Evolutionary conservation across 805 yeast genomes (phyloP).

Genomic region (Saccharomycopsis malanga): DNA sequence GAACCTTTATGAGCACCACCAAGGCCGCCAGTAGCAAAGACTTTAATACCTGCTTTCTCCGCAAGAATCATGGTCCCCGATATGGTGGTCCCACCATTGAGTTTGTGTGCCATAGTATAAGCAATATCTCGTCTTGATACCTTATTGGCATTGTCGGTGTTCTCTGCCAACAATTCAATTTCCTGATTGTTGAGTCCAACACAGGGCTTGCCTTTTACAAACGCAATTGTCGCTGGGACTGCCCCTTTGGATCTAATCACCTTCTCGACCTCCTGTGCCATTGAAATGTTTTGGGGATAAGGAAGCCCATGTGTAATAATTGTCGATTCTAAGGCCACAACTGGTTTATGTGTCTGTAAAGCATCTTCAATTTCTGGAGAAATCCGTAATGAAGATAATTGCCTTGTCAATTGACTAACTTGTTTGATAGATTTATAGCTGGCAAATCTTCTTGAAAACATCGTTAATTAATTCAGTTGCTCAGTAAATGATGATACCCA

Average conservation of each 20-base stretch:
- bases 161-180: slow-evolving; percentile 43
- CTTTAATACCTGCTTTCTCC: slow-evolving; percentile 64
- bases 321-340: slow-evolving; percentile 81
- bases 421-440: not conserved
- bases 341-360: slow-evolving; percentile 47
- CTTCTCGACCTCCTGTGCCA: slow-evolving; percentile 66
- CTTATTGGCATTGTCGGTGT: slow-evolving; percentile 35
- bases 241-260: slow-evolving; percentile 56
- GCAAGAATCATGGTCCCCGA: slow-evolving; percentile 85
- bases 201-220: slow-evolving; percentile 60
- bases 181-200: slow-evolving; percentile 55
- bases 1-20: slow-evolving; percentile 89
- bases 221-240: slow-evolving; percentile 80
- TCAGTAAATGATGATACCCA: not conserved
- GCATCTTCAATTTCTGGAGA: slow-evolving; percentile 57
- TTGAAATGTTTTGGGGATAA: slow-evolving; percentile 61
- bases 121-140: slow-evolving; percentile 80
- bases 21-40: slow-evolving; percentile 89
- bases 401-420: not conserved
- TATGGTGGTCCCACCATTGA: slow-evolving; percentile 86
- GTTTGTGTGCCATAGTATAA: slow-evolving; percentile 50
- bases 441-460: not conserved
- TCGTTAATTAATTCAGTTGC: not conserved
- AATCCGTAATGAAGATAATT: slow-evolving; percentile 3
- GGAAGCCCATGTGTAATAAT: slow-evolving; percentile 89